Percentiles rank a stretch among this genome's conserved stretches.
Evolutionary conservation across 768 basidiomycete species (phyloP).

Genomic region (Termitomyces sp.): DNA sequence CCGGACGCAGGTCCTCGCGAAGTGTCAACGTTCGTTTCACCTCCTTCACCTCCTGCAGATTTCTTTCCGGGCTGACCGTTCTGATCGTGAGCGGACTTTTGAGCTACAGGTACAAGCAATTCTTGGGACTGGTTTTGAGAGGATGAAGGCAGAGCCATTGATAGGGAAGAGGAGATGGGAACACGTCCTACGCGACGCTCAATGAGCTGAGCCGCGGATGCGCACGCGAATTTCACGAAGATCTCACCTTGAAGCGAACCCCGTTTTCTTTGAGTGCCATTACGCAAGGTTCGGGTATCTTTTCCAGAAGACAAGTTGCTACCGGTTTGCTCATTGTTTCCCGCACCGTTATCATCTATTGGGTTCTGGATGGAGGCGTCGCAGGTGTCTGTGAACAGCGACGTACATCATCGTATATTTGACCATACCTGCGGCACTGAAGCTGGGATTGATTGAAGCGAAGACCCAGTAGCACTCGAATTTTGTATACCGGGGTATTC

Average conservation of each 20-base stretch:
- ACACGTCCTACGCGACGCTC: background rate
- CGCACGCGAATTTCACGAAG: background rate
- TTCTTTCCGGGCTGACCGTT: background rate
- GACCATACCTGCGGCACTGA: constrained; percentile 48
- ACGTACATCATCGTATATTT: constrained; percentile 36
- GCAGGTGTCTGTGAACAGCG: constrained; percentile 45
- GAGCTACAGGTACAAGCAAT: background rate
- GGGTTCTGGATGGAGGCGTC: constrained; percentile 28
- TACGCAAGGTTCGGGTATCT: constrained; percentile 26
- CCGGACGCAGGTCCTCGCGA: constrained; percentile 6
- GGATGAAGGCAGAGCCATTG: background rate
- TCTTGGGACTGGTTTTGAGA: background rate
- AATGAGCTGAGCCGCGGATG: background rate
- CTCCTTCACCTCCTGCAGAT: background rate
- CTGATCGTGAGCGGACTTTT: background rate
- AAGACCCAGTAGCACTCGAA: constrained; percentile 6
- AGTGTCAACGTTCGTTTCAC: background rate
- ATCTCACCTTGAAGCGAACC: constrained; percentile 36
- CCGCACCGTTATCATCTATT: background rate
- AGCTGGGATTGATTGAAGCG: constrained; percentile 35
- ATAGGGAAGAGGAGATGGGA: background rate
- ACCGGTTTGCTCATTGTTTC: background rate
- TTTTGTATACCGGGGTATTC: constrained; percentile 29
- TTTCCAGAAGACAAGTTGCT: background rate
- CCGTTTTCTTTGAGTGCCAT: constrained; percentile 14